Percentiles rank a stretch among this genome's conserved stretches.
phyloP scores from a whole-genome alignment of 148 eudicot species.

The Arctostaphylos glauca region DNA sequence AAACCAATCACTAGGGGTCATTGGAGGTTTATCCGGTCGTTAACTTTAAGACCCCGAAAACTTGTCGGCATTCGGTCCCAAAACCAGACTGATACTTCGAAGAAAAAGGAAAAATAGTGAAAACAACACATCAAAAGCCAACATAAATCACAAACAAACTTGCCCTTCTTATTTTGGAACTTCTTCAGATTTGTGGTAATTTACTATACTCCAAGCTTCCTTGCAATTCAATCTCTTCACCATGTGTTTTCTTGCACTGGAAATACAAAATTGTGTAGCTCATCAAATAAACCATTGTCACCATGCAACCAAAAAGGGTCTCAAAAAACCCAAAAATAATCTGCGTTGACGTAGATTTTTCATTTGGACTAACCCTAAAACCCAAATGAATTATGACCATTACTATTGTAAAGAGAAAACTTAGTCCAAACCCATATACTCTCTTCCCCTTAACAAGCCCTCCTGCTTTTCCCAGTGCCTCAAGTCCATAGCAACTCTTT shows the following conservation, averaged over 20 bases:
- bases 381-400: background rate
- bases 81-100: no score
- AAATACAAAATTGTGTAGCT: slow-evolving; percentile 33
- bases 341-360: slow-evolving; percentile 7
- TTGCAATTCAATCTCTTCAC: slow-evolving; percentile 27
- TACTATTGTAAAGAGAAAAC: background rate
- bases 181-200: background rate
- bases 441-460: slow-evolving; percentile 40
- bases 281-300: background rate
- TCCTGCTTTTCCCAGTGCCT: slow-evolving; percentile 23
- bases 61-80: no score
- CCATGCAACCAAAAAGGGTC: background rate
- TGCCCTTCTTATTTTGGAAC: background rate
- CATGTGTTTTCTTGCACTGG: slow-evolving; percentile 27
- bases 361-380: slow-evolving; percentile 7
- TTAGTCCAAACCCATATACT: slow-evolving; percentile 32
- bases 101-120: background rate
- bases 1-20: no score
- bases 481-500: background rate
- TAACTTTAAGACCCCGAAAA: no score
- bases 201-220: slow-evolving; percentile 14
- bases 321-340: background rate
- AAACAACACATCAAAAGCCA: background rate
- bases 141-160: background rate
- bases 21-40: no score